Evolutionary conservation across 163 green algal genomes (phyloP).

Genomic region (Volvox carteri): DNA sequence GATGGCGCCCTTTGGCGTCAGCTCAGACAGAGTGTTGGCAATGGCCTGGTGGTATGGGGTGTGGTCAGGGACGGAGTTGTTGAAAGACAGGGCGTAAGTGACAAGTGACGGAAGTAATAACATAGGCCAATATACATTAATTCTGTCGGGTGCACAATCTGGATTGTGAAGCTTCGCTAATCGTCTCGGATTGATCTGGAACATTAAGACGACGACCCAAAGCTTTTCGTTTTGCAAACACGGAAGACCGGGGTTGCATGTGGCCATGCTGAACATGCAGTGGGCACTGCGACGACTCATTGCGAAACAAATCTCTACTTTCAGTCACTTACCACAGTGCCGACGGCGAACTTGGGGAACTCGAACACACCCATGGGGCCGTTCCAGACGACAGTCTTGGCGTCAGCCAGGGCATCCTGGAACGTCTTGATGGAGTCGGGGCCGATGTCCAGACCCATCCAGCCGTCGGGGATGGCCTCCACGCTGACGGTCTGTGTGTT

Average conservation of each 20-base stretch:
- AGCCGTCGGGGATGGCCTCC: constrained; percentile 96
- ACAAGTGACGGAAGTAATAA: too few species aligned
- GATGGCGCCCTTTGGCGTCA: constrained; percentile 90
- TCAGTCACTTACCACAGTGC: constrained; percentile 84
- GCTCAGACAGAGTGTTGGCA: constrained; percentile 91
- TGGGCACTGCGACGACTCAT: too few species aligned
- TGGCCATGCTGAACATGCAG: too few species aligned
- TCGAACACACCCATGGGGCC: constrained; percentile 99
- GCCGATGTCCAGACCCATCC: constrained; percentile 99
- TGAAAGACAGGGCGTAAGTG: too few species aligned
- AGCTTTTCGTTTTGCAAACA: too few species aligned
- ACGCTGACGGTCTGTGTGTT: constrained; percentile 84
- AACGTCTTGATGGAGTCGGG: constrained; percentile 96
- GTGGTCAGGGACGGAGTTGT: neutral
- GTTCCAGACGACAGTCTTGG: constrained; percentile 99
- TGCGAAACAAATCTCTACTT: too few species aligned
- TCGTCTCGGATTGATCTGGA: too few species aligned
- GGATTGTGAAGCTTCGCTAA: too few species aligned
- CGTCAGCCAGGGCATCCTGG: constrained; percentile 72
- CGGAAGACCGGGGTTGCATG: too few species aligned
- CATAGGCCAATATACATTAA: too few species aligned
- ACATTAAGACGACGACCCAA: too few species aligned
- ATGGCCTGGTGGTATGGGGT: constrained; percentile 72
- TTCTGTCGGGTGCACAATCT: too few species aligned
- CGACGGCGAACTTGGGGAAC: constrained; percentile 95